Base-by-base conservation (phyloP, 2,329 filamentous ascomycete species). In the Diaporthe velutina region DNA sequence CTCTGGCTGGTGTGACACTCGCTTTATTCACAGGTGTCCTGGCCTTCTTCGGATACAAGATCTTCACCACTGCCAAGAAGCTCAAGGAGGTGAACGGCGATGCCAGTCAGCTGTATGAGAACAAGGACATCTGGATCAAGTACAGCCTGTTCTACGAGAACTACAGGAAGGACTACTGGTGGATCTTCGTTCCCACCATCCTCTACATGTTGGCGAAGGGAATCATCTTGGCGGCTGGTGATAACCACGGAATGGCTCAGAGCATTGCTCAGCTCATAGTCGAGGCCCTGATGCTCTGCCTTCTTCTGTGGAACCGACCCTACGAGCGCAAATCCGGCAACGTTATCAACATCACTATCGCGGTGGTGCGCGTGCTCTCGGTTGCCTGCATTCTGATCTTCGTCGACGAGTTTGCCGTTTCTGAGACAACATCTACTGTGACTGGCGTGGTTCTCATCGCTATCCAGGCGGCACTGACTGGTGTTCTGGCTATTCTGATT, bases 81-180 rank as follows among this genome's bases (percentile, higher is more conserved):
- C 93, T 95, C 78, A 96, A 94, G 87, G 89, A 92, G 80, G 80
- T 87, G 40, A 93, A 98, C 78, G 96, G 96, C 74, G 93, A 96
- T 81, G 84, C 90, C 0, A 88, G 89, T 22, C 90, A 87, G 17
- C 88, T 99, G 12, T 98, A 95, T 83, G 94, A 98, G 75, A 90
- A 98, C 85, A 97, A 97, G 87, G 90, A 93, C 74, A 92, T 93
- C 54, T 98, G 97, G 96, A 89, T 95, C 83, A 98, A 97, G 86
- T 99, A 99, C 89, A 97, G 94, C 80, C 89, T 98, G 76, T 98
- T 99, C 86, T 99, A 99, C 87, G 97, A 98, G 80, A 93, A 93
- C 79, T 98, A 98, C 88, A 95, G 95, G 86, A 95, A 94, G 84
- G 91, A 93, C 79, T 98, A 96, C 87, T 99, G 97, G 97, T 98